These are phyloP conservation scores for Saururus chinensis DNA, from an alignment of 164 flowering plant genomes.

Conservation along the genomic window DNA sequence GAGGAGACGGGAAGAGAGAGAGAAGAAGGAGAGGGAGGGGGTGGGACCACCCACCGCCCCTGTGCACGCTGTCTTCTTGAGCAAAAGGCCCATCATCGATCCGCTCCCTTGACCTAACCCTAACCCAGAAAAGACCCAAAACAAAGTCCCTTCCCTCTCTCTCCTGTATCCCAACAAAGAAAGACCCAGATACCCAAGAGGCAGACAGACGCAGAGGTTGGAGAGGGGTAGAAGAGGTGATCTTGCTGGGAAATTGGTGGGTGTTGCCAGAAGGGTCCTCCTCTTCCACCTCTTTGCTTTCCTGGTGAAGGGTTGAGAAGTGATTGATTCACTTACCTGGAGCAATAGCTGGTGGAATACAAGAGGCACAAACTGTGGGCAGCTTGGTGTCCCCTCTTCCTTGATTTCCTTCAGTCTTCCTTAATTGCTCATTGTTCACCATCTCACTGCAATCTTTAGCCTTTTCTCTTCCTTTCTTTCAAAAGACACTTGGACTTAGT, in stretches of 20 bases:
- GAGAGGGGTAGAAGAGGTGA: constrained; percentile 13
- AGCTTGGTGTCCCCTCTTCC: background rate
- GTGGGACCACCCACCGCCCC: constrained; percentile 67
- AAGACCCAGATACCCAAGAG: background rate
- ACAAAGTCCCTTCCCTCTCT: constrained; percentile 4
- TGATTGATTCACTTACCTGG: constrained; percentile 11
- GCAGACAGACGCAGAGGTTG: background rate
- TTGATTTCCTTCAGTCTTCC: background rate
- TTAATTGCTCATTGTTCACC: background rate
- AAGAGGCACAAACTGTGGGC: background rate
- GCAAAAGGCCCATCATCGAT: constrained; percentile 27
- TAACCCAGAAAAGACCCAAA: constrained; percentile 7
- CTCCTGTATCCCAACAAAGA: constrained; percentile 18
- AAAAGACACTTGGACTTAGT: too few species aligned
- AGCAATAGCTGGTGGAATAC: background rate
- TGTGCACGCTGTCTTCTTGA: constrained; percentile 63
- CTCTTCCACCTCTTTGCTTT: constrained; percentile 5
- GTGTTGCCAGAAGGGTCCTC: constrained; percentile 16
- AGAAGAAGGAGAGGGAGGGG: constrained; percentile 10
- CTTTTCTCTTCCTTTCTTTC: background rate
- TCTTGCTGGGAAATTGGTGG: constrained; percentile 33
- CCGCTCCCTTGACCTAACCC: constrained; percentile 54
- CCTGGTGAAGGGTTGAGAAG: background rate
- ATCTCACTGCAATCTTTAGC: background rate
- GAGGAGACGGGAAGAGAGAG: constrained; percentile 6